Base-by-base conservation (phyloP, 2,329 filamentous ascomycete genomes). In the Neospermospora avenae region DNA sequence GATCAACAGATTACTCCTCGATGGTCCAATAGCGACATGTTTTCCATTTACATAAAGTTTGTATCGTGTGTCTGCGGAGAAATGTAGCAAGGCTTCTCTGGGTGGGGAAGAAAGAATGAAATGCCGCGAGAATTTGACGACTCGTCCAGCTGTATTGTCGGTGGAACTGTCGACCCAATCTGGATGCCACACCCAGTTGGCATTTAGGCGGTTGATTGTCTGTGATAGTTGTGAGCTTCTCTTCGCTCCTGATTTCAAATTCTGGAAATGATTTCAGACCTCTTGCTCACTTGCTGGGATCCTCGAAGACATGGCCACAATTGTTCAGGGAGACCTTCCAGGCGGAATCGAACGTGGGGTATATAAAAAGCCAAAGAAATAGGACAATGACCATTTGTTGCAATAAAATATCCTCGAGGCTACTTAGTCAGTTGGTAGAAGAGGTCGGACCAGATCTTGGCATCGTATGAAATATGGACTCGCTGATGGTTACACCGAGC, bases 41-140 rank as follows among this genome's bases (percentile, higher is more conserved):
- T n/a, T 52, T 3, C 71, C 70, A 67, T 78, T 78, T 42, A 78
- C 68, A 28, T 68, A 70, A 2, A 78, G 67, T 55, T 78, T 78
- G 67, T 78, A 78, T 8, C 75, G 70, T 4, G 77, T 78, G 39
- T 78, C 76, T 5, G 76, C 76, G 0, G 75, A 73, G 61, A 73
- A 69, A 56, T 70, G 65, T 11, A 76, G 20, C 44, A 68, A 24
- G 13, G 72, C 63, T 10, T 28, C n/a, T 0, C 14, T 57, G 4
- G 71, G 67, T 4, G 13, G 3, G 2, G 62, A 25, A 1, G 51
- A 13, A 4, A 74, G 61, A 28, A 58, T 48, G 53, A 75, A 58
- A 4, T 59, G 51, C 6, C 71, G 70, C 2, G 58, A 66, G 64
- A 75, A 76, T 4, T 59, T 60, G 25, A 74, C 74, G 25, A 76